These are phyloP conservation scores for Nannizzia gypsea DNA, from an alignment of 2,329 filamentous ascomycete genomes.

Conservation along the genomic window DNA sequence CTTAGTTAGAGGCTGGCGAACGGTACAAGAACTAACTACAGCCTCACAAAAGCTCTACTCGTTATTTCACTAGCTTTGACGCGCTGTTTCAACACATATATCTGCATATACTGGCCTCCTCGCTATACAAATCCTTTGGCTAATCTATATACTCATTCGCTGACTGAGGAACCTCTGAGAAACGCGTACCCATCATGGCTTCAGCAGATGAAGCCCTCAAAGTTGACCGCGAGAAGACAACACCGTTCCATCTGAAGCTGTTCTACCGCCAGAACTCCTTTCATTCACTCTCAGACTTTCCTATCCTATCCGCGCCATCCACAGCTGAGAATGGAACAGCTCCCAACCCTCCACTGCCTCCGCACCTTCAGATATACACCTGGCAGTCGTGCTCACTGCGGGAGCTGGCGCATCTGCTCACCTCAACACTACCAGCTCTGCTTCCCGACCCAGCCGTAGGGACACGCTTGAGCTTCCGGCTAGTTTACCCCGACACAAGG, in stretches of 20 bases:
- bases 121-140: too few species aligned
- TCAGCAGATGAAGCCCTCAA: constrained; percentile 22
- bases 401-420: constrained; percentile 69
- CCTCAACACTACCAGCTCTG: constrained; percentile 53
- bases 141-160: too few species aligned
- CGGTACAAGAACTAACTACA: too few species aligned
- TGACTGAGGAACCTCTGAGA: too few species aligned
- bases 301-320: constrained; percentile 20
- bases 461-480: constrained; percentile 73
- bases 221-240: constrained; percentile 57
- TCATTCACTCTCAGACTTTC: constrained; percentile 43
- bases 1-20: too few species aligned
- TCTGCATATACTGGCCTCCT: too few species aligned
- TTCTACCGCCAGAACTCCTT: constrained; percentile 68
- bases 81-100: too few species aligned
- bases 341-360: constrained; percentile 45
- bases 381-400: constrained; percentile 70
- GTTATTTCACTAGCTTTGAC: too few species aligned
- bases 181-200: background rate
- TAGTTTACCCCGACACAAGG: constrained; percentile 68
- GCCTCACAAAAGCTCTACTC: too few species aligned
- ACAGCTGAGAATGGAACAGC: constrained; percentile 42
- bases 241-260: constrained; percentile 74
- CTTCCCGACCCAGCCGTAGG: constrained; percentile 66
- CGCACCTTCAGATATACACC: constrained; percentile 70